These are phyloP conservation scores for Cyberlindnera misumaiensis DNA, from an alignment of 805 yeast genomes.

Conservation along the genomic window DNA sequence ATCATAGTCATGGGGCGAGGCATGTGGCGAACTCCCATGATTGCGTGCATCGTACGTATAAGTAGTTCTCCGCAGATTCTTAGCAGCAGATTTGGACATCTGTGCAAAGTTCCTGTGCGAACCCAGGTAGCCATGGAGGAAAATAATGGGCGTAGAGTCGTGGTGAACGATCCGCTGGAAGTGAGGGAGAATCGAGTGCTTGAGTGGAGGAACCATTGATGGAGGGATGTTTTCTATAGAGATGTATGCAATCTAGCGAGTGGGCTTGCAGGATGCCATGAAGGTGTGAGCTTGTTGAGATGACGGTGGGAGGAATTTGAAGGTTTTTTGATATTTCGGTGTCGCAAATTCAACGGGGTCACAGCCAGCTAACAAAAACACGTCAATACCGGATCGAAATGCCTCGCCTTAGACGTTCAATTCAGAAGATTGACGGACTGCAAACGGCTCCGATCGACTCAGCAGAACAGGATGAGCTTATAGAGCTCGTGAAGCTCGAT, in stretches of 20 bases:
- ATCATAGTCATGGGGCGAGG: conserved; percentile 32
- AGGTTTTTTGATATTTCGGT: too few species aligned
- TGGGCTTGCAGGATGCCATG: too few species aligned
- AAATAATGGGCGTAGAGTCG: conserved; percentile 29
- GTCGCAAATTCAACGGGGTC: too few species aligned
- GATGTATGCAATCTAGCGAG: background rate
- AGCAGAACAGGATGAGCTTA: conserved; percentile 17
- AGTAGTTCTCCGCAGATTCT: conserved; percentile 27
- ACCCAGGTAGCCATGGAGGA: conserved; percentile 54
- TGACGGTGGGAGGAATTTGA: too few species aligned
- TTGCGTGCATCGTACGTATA: conserved; percentile 46
- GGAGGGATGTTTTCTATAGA: too few species aligned
- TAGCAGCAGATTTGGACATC: conserved; percentile 30
- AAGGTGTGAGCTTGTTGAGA: too few species aligned
- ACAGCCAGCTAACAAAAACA: background rate
- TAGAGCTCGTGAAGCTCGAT: conserved; percentile 11
- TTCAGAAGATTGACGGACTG: conserved; percentile 7
- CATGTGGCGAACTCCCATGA: conserved; percentile 47
- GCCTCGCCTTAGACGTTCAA: conserved; percentile 13
- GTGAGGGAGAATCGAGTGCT: conserved; percentile 4
- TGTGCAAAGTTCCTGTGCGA: conserved; percentile 36
- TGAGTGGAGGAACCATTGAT: conserved; percentile 1
- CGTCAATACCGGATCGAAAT: background rate
- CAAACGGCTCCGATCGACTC: conserved; percentile 12
- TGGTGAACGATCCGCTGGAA: conserved; percentile 3